Base-by-base conservation (phyloP, 805 yeast species). In the Candida nanaspora region DNA sequence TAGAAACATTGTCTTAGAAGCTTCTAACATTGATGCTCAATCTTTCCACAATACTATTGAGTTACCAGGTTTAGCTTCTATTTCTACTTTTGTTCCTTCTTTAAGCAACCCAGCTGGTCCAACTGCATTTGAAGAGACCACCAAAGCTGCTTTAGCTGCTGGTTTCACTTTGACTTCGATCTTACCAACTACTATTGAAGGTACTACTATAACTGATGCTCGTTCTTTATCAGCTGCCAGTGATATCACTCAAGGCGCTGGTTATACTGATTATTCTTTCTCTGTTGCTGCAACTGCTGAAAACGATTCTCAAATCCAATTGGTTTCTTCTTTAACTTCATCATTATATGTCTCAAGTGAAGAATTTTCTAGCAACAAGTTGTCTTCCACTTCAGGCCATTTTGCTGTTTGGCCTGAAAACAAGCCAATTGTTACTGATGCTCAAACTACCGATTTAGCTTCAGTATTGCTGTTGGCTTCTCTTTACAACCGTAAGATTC, bases 341-440 rank as follows among this genome's bases (percentile, higher is more conserved):
- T 80, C 94, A 15, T 70, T 88, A 62, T 85, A 77, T 66, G 72
- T 91, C 58, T 89, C 95, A 37, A 82, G 85, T 66, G 80, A 79
- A 58, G 84, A 79, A 46, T 75, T 82, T 55, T 71, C 78, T 40
- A 72, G 74, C 54, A 71, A 76, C 52, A 82, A 81, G 55, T 85
- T 89, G 35, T 72, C 89, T n/a, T 72, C 83, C 27, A 82, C 87
- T 34, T 78, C 95, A 22, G 72, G 82, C 25, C 94, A 86, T 52
- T 79, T 88, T 54, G 78, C 81, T 47, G 67, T 77, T 28, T 89
- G 97, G 96, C 95, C 96, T 40, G 70, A 72, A 39, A 64, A 64
- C 53, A 88, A 87, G 68, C 91, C 93, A 44, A 82, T 91, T 45
- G 74, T 89, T 48, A 87, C 96, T 33, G 97, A 91, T 64, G 96